A percentile compares a stretch with the other conserved stretches of the same genome.
phyloP scores from a whole-genome alignment of 768 basidiomycete genomes.

The Lanmaoa pseudosensibilis region DNA sequence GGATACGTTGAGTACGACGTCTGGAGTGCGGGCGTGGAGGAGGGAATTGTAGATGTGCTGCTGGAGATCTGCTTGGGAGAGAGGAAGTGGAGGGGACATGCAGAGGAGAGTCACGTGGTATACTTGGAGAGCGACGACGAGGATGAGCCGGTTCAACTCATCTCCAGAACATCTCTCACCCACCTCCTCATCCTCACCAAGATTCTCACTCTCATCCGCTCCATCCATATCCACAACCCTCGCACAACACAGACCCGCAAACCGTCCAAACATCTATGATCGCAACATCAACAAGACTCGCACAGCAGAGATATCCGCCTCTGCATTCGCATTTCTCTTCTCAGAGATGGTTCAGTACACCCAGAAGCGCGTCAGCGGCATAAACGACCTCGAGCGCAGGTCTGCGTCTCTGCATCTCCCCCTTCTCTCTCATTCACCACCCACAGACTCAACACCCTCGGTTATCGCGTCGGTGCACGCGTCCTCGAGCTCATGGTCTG shows the following conservation, averaged over 20 bases:
- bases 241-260: constrained; percentile 39
- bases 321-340: constrained; percentile 88
- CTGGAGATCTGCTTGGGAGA: constrained; percentile 60
- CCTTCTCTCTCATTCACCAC: neutral
- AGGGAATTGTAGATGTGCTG: constrained; percentile 77
- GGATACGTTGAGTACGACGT: constrained; percentile 69
- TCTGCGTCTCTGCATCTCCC: constrained; percentile 34
- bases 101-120: neutral
- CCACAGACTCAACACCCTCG: constrained; percentile 81
- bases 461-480: constrained; percentile 87
- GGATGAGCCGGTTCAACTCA: too few species aligned
- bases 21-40: constrained; percentile 68
- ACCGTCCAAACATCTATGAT: constrained; percentile 83
- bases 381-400: constrained; percentile 94
- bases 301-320: constrained; percentile 75
- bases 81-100: constrained; percentile 40
- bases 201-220: constrained; percentile 68
- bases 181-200: constrained; percentile 53
- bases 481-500: constrained; percentile 85
- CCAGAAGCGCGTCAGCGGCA: constrained; percentile 91
- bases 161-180: constrained; percentile 54
- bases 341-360: constrained; percentile 95
- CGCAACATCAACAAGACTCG: constrained; percentile 86
- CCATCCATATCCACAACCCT: constrained; percentile 39
- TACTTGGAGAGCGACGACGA: constrained; percentile 40